Base-by-base conservation (phyloP, 1,284 basidiomycete genomes). In the Trichosporon sp. region DNA sequence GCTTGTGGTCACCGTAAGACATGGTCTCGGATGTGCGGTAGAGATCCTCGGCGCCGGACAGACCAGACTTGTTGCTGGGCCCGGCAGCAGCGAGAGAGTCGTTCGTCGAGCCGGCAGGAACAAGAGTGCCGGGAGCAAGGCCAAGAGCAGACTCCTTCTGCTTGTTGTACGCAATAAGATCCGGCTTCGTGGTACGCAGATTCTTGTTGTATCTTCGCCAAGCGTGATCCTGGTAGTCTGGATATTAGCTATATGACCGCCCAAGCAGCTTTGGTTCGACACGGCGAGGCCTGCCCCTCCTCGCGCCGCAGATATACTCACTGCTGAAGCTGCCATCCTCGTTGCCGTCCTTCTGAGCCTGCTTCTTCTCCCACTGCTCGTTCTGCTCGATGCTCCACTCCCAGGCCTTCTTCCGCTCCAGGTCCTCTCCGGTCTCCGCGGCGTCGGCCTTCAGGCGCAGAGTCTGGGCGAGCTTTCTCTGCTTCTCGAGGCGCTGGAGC, bases 321-420 rank as follows among this genome's bases (percentile, higher is more conserved):
- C 74, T 72, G 65, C 75, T 69, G 60, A 72, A 77, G 60, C 64
- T 56, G 72, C 88, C 84, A 76, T 89, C 83, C 64, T 85, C 84
- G 78, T 91, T 92, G 19, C 67, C 69, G 52, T 66, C 69, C 56
- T 70, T 58, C 70, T 88, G 79, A 36, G 86, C 87, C 69, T 86
- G 79, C 81, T 93, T 93, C 82, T 89, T 89, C 82, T 95, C 92
- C 95, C 95, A 95, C 67, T 86, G 82, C 71, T 97, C 92, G 72
- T 93, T 95, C 80, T 96, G 92, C 81, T 96, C 94, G 62, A 96
- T 89, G 23, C 88, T 90, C 82, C 91, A 97, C 73, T 91, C 88
- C 92, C 92, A 95, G 73, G 92, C 92, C 83, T 92, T 92, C 73
- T 86, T 85, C 63, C 93, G 83, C 71, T 86, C 85, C 19, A 85